Base-by-base conservation (phyloP, 2,329 filamentous ascomycete genomes). In the Hypoxylon rubiginosum region DNA sequence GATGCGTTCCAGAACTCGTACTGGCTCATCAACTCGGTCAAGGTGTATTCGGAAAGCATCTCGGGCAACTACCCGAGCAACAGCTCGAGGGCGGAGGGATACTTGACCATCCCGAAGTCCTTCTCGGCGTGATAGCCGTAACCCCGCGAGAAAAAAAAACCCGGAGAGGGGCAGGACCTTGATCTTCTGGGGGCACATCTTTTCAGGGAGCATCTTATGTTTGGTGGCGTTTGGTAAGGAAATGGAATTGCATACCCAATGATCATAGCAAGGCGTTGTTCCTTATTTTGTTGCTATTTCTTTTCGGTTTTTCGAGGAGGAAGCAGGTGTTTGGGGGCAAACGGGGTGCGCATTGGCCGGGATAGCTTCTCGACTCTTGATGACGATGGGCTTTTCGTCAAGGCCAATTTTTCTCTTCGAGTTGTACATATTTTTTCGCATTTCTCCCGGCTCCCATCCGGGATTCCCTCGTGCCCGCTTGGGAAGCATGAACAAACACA, bases 11-110 rank as follows among this genome's bases (percentile, higher is more conserved):
- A 80, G 19, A 85, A 94, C 24, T 87, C 92, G 1, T 97, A 91
- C 81, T 97, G 93, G 92, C 80, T 87, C 64, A 85, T 97, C 79
- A 92, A 91, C 75, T 89, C 85, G 36, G 82, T 94, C 74, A 89
- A 87, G 79, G 86, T 93, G 13, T 94, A 86, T 75, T 63, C 64
- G 4, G 68, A 73, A 34, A 54, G 55, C 36, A 36, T 58, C 34
- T 15, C 43, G 9, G 32, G 32, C 28, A 9, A 4, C 9, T 9
- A 4, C 32, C 13, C 32, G 32, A 21, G 9, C 13, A n/a, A 49
- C 46, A 3, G 17, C 46, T 10, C 26, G 15, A 45, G 54, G 11
- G 19, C 32, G 24, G 71, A 64, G 48, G 32, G 56, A 15, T 41
- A 52, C 39, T 39, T 46, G 5, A 57, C 41, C 30, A 49, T 60